Base-by-base conservation (phyloP, 2,329 filamentous ascomycete genomes). In the Epichloe aotearoae region DNA sequence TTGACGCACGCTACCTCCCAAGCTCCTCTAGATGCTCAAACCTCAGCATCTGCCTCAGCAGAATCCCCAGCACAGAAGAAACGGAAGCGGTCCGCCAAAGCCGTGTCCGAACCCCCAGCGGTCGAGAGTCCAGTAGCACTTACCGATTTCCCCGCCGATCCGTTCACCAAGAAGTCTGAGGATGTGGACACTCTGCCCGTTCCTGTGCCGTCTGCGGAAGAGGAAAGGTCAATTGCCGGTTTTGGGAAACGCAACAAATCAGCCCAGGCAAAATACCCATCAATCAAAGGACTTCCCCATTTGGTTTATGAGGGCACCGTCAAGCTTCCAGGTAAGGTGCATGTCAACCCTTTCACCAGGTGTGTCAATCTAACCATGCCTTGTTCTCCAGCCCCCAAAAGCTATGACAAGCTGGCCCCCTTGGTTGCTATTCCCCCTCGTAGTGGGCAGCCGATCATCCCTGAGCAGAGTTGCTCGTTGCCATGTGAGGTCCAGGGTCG, bases 401-500 rank as follows among this genome's bases (percentile, higher is more conserved):
- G 67, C 50, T 71, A 70, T 50, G 70, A 73, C 44, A 72, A 72
- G 53, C 60, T 73, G 37, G 62, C 67, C 1, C 1, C 70, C 5
- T 58, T 72, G 26, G 67, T 73, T 15, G 69, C 70, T 6, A 53
- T 69, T 19, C 67, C 70, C 7, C 59, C 69, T 14, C 64, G 63
- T 40, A 70, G 62, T 20, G 65, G 68, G 8, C 68, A 64, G 40
- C 56, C 62, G 3, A 64, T 72, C 48, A 60, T 72, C 2, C 66
- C 69, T 1, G 67, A 69, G 36, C 51, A 70, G 33, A 66, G 65
- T 4, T 67, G 66, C 45, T 59, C 58, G 11, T 60, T 73, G 14
- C 69, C 70, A 3, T 72, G 69, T 43, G 70, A 73, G 54, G 66
- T 73, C 4, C 70, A 73, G 49, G 70, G 70, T 10, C 61, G 57